Percentiles rank a stretch among this genome's conserved stretches.
phyloP scores from a whole-genome alignment of 2,329 filamentous ascomycete species.

The Stachybotrys elegans region DNA sequence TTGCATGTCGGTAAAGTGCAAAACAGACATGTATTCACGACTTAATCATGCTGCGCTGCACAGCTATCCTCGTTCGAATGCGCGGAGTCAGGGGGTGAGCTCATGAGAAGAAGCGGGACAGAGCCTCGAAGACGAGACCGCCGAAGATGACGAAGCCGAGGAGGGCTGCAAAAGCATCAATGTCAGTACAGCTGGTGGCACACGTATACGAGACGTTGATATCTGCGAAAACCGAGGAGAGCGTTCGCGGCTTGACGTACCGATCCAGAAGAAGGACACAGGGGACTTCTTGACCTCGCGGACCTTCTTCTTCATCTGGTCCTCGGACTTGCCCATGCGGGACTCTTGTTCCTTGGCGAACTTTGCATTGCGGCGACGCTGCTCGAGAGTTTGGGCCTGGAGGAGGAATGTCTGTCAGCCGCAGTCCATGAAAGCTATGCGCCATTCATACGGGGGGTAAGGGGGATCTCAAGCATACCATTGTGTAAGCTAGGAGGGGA shows the following conservation, averaged over 20 bases:
- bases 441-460: no score
- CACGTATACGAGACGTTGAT: neutral
- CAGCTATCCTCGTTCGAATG: neutral
- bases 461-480: no score
- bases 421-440: no score
- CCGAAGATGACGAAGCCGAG: conserved; percentile 59
- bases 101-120: conserved; percentile 47
- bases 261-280: conserved; percentile 59
- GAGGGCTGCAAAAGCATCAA: conserved; percentile 31
- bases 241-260: conserved; percentile 35
- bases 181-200: conserved; percentile 4
- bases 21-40: no score
- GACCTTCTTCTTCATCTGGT: conserved; percentile 54
- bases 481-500: no score
- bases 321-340: conserved; percentile 70
- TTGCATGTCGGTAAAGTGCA: no score
- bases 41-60: no score
- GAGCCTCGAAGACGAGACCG: conserved; percentile 52
- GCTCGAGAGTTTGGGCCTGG: conserved; percentile 78
- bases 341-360: conserved; percentile 69
- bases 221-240: neutral
- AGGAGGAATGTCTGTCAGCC: no score
- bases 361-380: conserved; percentile 74
- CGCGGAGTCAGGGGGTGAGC: neutral
- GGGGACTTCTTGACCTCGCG: conserved; percentile 55